Conservation (phyloP, 805 yeast genomes). For the Myxozyma lipomycoides region DNA sequence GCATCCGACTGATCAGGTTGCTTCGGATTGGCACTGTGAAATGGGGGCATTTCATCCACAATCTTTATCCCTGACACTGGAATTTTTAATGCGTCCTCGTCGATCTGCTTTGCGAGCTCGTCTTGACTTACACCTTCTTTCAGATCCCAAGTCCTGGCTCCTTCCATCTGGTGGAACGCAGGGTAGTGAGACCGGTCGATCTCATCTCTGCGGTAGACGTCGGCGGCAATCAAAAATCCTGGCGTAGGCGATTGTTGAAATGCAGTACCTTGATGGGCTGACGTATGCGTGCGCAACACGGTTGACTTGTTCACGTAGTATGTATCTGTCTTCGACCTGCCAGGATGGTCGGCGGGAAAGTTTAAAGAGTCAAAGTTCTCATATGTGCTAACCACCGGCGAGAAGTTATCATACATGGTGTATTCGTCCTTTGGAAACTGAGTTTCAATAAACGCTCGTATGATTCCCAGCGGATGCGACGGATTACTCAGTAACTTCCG, state of each 20-base stretch:
- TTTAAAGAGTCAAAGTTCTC: slow-evolving; percentile 92
- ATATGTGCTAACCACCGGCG: slow-evolving; percentile 74
- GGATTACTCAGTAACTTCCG: slow-evolving; percentile 69
- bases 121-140: slow-evolving; percentile 36
- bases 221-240: slow-evolving; percentile 91
- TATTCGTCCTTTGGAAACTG: slow-evolving; percentile 55
- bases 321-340: slow-evolving; percentile 87
- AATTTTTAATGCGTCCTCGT: slow-evolving; percentile 57
- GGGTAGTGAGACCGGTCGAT: slow-evolving; percentile 96
- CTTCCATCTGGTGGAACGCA: slow-evolving; percentile 97
- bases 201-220: slow-evolving; percentile 92
- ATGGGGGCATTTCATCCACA: slow-evolving; percentile 63
- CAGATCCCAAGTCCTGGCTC: slow-evolving; percentile 80
- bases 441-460: slow-evolving; percentile 66
- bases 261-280: slow-evolving; percentile 76
- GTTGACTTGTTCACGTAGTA: slow-evolving; percentile 75
- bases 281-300: slow-evolving; percentile 86
- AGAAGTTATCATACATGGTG: slow-evolving; percentile 73
- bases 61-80: slow-evolving; percentile 68
- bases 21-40: slow-evolving; percentile 65
- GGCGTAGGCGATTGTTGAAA: slow-evolving; percentile 63
- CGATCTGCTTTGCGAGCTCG: slow-evolving; percentile 45
- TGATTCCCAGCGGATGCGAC: slow-evolving; percentile 85
- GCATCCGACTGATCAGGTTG: slow-evolving; percentile 68
- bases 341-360: slow-evolving; percentile 89